A percentile compares a stretch with the other conserved stretches of the same genome.
phyloP scores from a whole-genome alignment of 2,329 filamentous ascomycete species.

The Sporothrix variecibatus region DNA sequence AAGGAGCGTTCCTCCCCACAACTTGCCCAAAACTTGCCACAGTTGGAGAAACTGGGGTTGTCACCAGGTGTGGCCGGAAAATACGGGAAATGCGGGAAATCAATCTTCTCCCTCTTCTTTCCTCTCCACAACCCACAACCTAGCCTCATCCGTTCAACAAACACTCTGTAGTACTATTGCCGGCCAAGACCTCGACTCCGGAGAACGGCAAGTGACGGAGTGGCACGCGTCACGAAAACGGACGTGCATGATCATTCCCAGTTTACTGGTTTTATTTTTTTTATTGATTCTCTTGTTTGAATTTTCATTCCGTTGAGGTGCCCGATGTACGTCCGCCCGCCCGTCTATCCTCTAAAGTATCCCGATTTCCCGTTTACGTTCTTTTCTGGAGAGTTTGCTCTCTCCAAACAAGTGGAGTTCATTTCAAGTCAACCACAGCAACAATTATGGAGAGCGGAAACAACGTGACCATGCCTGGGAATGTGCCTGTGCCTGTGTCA shows the following conservation, averaged over 20 bases:
- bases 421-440: background rate
- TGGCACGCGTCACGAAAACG: background rate
- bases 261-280: background rate
- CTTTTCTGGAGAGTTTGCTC: background rate
- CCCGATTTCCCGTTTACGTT: conserved; percentile 16
- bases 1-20: background rate
- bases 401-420: background rate
- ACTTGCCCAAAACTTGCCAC: background rate
- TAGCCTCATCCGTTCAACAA: background rate
- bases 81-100: conserved; percentile 16
- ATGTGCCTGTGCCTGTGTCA: background rate
- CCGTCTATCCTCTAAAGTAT: background rate
- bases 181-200: background rate
- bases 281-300: background rate
- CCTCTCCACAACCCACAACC: background rate
- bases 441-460: background rate
- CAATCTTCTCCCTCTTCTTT: background rate
- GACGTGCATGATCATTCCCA: background rate
- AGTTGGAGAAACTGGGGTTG: conserved; percentile 2
- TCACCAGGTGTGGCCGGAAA: background rate
- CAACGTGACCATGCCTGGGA: background rate
- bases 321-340: background rate
- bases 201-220: background rate
- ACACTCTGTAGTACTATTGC: background rate
- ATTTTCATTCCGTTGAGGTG: background rate